Conservation (phyloP, 257 asterid species). For the Nicotiana otophora region DNA sequence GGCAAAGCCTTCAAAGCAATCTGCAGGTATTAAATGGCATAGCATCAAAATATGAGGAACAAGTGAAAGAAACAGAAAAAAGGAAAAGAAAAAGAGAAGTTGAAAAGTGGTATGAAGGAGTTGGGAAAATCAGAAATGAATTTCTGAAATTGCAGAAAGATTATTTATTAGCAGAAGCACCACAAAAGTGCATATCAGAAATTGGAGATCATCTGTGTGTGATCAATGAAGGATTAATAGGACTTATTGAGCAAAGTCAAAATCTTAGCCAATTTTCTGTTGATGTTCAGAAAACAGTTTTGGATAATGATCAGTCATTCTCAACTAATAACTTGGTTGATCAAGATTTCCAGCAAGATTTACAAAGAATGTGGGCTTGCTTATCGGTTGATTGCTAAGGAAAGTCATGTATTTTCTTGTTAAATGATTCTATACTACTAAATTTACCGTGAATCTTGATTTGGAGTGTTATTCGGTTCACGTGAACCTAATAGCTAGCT, state of each 20-base stretch:
- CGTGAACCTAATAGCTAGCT: no score
- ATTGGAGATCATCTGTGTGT: not conserved
- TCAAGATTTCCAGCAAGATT: not conserved
- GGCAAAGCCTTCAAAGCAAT: not conserved
- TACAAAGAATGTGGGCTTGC: conserved; percentile 9
- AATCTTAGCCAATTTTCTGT: not conserved
- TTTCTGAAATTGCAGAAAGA: not conserved
- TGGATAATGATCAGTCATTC: not conserved
- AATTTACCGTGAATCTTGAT: no score
- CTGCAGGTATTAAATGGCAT: not conserved
- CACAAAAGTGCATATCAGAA: not conserved
- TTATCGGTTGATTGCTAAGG: not conserved
- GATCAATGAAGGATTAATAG: not conserved
- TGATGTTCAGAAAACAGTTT: not conserved
- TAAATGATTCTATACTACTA: not conserved
- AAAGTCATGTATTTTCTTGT: not conserved
- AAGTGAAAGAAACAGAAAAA: not conserved
- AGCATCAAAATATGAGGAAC: not conserved
- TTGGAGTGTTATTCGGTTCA: no score
- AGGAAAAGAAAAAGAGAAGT: not conserved
- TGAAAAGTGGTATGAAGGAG: not conserved
- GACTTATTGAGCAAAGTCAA: not conserved
- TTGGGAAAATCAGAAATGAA: not conserved
- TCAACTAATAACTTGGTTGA: not conserved
- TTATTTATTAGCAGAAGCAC: not conserved